A percentile compares a stretch with the other conserved stretches of the same genome.
phyloP scores from a whole-genome alignment of 352 stramenopile genomes.

The Blastocystis sp. region DNA sequence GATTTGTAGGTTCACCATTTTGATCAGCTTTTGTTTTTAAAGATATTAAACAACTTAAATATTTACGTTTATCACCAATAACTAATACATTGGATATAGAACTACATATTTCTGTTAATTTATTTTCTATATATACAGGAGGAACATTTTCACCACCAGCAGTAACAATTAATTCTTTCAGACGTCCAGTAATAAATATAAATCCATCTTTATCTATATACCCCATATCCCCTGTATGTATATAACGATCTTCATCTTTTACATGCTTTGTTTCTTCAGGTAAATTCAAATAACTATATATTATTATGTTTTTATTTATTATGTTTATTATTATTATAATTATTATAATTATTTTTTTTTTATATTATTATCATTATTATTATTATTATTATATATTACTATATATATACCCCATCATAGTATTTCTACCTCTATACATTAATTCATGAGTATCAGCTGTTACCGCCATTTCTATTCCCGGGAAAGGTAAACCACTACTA shows the following conservation, averaged over 20 bases:
- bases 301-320: no score
- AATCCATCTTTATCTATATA: constrained; percentile 56
- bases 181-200: constrained; percentile 44
- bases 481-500: constrained; percentile 41
- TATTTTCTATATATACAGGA: constrained; percentile 68
- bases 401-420: constrained; percentile 58
- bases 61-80: constrained; percentile 73
- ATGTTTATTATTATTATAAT: no score
- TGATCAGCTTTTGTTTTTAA: constrained; percentile 56
- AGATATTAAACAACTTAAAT: constrained; percentile 63
- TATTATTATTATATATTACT: no score
- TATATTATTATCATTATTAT: constrained; percentile 57
- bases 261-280: constrained; percentile 54
- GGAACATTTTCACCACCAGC: constrained; percentile 80
- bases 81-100: constrained; percentile 69
- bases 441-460: constrained; percentile 46
- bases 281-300: constrained; percentile 38
- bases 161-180: constrained; percentile 55
- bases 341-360: no score
- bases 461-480: constrained; percentile 46
- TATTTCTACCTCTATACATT: constrained; percentile 48
- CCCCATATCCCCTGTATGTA: constrained; percentile 73
- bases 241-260: constrained; percentile 70
- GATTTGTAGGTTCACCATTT: constrained; percentile 59
- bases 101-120: constrained; percentile 62